Base-by-base conservation (phyloP, 306 rosid species). In the Corylus heterophylla region DNA sequence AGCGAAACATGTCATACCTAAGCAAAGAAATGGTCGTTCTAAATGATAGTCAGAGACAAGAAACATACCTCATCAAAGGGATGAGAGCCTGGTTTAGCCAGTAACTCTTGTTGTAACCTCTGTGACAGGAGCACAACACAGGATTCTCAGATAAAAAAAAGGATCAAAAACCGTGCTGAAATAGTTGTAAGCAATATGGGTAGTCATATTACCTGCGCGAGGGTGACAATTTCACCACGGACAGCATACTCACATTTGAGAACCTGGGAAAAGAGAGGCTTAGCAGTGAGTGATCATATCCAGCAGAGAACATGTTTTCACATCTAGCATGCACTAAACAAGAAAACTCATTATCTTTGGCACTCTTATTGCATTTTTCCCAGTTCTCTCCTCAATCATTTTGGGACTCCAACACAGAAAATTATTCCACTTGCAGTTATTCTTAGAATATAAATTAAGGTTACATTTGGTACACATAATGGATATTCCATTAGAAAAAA, bases 191-290 rank as follows among this genome's bases (percentile, higher is more conserved):
- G 11, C 70, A 22, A 56, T 63, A 73, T 70, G 76, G 58, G 29
- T 54, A 76, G 71, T 54, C 78, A 54, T 27, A 42, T 37, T 90
- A 93, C 99, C 97, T 93, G 97, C 1, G 99, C 98, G 85, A 95
- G 85, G 67, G 95, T 88, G 74, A 93, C 99, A 61, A 95, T 84
- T 79, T 93, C 98, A 76, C 98, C 99, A 77, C 98, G 92, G 64
- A 95, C 98, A 80, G 99, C 98, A 85, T 95, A 95, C 89, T 95
- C 94, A 77, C 98, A 91, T 71, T 89, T 82, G 87, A 93, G 78
- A 88, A 95, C 94, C 99, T 95, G 82, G n/a, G 68, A 54, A 82
- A 54, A 48, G 67, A 71, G 44, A 76, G 69, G n/a, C 44, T 4
- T 1, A 51, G 59, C 29, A 29, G 73, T 82, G 75, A 74, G 71